Evolutionary conservation across 2,329 filamentous ascomycete species (phyloP).

Genomic region (Arthrocladium fulminans): DNA sequence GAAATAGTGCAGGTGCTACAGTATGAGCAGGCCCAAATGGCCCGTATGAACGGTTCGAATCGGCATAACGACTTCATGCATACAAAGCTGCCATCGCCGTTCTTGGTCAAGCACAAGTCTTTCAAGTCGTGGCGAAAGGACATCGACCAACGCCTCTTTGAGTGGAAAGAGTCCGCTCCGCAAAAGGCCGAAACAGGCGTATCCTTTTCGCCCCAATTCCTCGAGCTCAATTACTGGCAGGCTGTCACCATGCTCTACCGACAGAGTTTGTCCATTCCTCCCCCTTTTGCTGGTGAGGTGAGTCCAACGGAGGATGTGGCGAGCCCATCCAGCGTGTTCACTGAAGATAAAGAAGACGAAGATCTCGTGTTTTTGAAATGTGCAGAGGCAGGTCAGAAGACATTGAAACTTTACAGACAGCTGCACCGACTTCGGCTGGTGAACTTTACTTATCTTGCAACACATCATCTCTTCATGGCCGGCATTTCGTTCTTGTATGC

Average conservation of each 20-base stretch:
- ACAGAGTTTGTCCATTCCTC: constrained; percentile 78
- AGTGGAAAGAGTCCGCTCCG: constrained; percentile 81
- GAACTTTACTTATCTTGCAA: constrained; percentile 92
- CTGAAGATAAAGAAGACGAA: constrained; percentile 57
- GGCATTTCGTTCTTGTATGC: constrained; percentile 93
- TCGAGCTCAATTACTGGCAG: constrained; percentile 97
- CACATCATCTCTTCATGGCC: constrained; percentile 95
- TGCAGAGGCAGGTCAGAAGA: constrained; percentile 87
- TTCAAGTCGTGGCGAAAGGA: constrained; percentile 84
- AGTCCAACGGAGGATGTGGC: constrained; percentile 50
- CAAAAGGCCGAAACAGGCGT: constrained; percentile 73
- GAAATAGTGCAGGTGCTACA: constrained; percentile 92
- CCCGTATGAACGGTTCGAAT: constrained; percentile 57
- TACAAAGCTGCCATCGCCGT: constrained; percentile 71
- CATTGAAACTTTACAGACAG: constrained; percentile 81
- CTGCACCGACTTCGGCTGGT: constrained; percentile 80
- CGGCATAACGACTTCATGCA: constrained; percentile 64
- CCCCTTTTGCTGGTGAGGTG: constrained; percentile 72
- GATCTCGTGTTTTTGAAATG: constrained; percentile 90
- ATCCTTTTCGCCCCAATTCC: constrained; percentile 76
- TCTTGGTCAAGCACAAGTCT: constrained; percentile 71
- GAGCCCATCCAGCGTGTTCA: constrained; percentile 42
- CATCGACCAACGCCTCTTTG: constrained; percentile 70
- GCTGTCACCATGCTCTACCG: constrained; percentile 92
- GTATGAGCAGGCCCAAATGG: constrained; percentile 77